These are phyloP conservation scores for Ophiosphaerella herpotricha DNA, from an alignment of 2,329 filamentous ascomycete species.

Conservation along the genomic window DNA sequence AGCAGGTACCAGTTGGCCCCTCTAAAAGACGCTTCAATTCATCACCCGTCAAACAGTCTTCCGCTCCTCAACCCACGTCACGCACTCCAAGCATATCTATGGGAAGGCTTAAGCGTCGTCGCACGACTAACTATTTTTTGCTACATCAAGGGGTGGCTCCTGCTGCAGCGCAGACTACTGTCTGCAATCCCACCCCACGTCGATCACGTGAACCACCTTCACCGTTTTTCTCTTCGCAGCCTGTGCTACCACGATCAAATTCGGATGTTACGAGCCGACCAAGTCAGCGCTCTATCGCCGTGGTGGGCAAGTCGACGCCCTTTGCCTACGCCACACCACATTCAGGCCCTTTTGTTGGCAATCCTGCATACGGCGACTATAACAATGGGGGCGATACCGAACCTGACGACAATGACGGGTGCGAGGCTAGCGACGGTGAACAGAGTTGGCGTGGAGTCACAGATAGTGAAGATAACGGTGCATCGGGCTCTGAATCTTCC, in stretches of 20 bases:
- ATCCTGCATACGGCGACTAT: conserved; percentile 26
- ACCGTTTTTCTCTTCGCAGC: conserved; percentile 45
- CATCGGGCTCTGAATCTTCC: conserved; percentile 24
- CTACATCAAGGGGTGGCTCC: conserved; percentile 20
- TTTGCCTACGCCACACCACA: conserved; percentile 77
- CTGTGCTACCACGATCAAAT: conserved; percentile 31
- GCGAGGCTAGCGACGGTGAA: conserved; percentile 33
- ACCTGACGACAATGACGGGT: conserved; percentile 39
- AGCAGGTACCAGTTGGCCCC: conserved; percentile 23
- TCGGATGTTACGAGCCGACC: conserved; percentile 48
- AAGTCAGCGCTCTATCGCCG: conserved; percentile 45
- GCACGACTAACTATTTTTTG: conserved; percentile 38
- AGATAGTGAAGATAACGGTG: conserved; percentile 31
- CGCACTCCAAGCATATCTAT: conserved; percentile 44
- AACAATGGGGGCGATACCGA: conserved; percentile 41
- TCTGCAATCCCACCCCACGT: conserved; percentile 47
- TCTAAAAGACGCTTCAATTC: conserved; percentile 39
- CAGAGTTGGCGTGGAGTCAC: conserved; percentile 38
- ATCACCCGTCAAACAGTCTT: conserved; percentile 36
- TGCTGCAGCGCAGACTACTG: conserved; percentile 31
- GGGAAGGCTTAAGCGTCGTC: conserved; percentile 54
- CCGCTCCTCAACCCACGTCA: conserved; percentile 31
- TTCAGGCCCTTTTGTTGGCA: conserved; percentile 54
- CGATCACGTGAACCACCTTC: conserved; percentile 52
- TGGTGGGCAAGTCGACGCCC: conserved; percentile 54